Evolutionary conservation across 768 basidiomycete genomes (phyloP).

Genomic region (Tylopilus vinaceipallidus): DNA sequence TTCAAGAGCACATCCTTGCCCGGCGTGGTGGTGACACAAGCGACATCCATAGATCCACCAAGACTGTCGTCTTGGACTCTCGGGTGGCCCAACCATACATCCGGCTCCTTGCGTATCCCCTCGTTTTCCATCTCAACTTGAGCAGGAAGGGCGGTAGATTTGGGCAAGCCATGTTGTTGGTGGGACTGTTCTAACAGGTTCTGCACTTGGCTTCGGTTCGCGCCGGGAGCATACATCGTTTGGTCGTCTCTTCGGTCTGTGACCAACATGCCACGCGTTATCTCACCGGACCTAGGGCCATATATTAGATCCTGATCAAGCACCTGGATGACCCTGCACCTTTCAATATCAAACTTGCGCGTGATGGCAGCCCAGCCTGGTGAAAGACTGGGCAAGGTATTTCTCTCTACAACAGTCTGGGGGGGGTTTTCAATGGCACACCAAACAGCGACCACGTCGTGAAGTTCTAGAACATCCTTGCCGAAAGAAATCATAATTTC

Average conservation of each 20-base stretch:
- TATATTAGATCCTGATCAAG: not conserved
- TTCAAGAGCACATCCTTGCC: conserved; percentile 51
- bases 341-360: conserved; percentile 67
- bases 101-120: conserved; percentile 11
- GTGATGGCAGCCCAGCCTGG: conserved; percentile 55
- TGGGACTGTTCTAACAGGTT: conserved; percentile 42
- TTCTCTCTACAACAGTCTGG: conserved; percentile 26
- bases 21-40: conserved; percentile 60
- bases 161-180: conserved; percentile 37
- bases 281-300: conserved; percentile 58
- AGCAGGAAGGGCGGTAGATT: conserved; percentile 54
- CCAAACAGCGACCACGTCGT: conserved; percentile 90
- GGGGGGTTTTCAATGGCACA: conserved; percentile 76
- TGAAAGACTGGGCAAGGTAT: conserved; percentile 28
- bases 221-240: conserved; percentile 62
- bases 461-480: conserved; percentile 84
- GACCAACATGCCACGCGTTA: conserved; percentile 86
- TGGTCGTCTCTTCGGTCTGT: conserved; percentile 71
- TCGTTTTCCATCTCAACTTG: conserved; percentile 47
- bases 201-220: conserved; percentile 64
- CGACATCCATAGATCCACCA: conserved; percentile 36
- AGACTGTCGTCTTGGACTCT: conserved; percentile 19
- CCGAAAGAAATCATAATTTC: conserved; percentile 79
- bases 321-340: conserved; percentile 37
- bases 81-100: conserved; percentile 19